Evolutionary conservation across 2,329 filamentous ascomycete genomes (phyloP), one percentile per base, ranked within the genome.

Genomic region (Trichophyton schoenleinii): DNA sequence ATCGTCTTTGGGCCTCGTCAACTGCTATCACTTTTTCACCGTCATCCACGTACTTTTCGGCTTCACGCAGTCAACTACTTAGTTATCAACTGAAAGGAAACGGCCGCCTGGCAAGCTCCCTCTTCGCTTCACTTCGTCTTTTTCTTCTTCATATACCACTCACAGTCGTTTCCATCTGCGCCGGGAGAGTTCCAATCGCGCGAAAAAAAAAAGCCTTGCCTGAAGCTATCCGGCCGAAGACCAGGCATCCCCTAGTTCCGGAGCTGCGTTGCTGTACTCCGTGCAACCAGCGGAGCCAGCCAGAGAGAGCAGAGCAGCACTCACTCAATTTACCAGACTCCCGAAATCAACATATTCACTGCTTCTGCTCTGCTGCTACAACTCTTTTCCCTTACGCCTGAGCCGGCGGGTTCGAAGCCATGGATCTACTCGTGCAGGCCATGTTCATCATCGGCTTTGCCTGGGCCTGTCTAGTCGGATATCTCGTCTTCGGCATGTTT

Each of bases 401-500:
- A 52, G 22, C 13, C 20, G 46, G 46, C 20, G 46, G 46, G 15
- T 44, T 44, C 31, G 41, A 55, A n/a, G 52, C 53, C 38, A 66
- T 66, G 64, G 63, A 63, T 42, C 46, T 61, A 46, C 61, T 66
- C 20, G 57, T 62, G 15, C 63, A 65, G 28, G 58, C 60, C 49
- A 60, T 66, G 58, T 65, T 60, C 62, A 53, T 66, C 42, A 57
- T 66, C 61, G 59, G 62, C 25, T 63, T 58, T 11, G 62, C 63
- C 20, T 66, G 64, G 64, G 60, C 61, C 22, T 63, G 62, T 36
- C 64, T 66, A 41, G 63, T 66, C 60, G 62, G 60, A 20, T 66
- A 63, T 59, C 63, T 66, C n/a, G 64, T 66, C 34, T 58, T 66
- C 2, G 61, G 63, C 11, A 65, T 66, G 61, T 64, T 59, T 48